phyloP scores from a whole-genome alignment of 495 filamentous ascomycete species.

The Daldinia concentrica region DNA sequence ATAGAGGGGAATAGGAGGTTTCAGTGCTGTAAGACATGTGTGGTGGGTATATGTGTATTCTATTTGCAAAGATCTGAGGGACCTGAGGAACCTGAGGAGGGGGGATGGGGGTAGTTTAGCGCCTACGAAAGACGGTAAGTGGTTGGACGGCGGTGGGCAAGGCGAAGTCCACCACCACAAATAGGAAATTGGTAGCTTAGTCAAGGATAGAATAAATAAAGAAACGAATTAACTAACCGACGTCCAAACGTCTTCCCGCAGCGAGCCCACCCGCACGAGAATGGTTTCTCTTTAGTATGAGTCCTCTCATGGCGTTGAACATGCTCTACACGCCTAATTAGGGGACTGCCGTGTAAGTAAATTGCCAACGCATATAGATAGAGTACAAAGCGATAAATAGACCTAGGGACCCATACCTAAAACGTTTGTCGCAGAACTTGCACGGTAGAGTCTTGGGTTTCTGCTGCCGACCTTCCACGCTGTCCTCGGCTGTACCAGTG shows the following conservation, averaged over 20 bases:
- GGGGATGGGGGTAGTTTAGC: constrained; percentile 37
- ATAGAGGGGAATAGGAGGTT: constrained; percentile 29
- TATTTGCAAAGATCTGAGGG: constrained; percentile 16
- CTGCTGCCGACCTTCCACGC: constrained; percentile 59
- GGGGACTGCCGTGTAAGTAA: constrained; percentile 46
- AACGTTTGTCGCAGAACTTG: constrained; percentile 64
- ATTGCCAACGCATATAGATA: constrained; percentile 55
- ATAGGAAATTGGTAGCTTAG: constrained; percentile 18
- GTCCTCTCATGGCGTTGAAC: constrained; percentile 69
- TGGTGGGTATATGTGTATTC: constrained; percentile 17
- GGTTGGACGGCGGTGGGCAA: constrained; percentile 37
- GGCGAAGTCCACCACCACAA: constrained; percentile 37
- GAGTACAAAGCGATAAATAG: constrained; percentile 44
- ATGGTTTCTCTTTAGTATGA: constrained; percentile 69
- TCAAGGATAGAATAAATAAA: constrained; percentile 27
- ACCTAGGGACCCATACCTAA: constrained; percentile 56
- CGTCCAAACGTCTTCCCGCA: constrained; percentile 68
- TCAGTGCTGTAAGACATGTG: constrained; percentile 29
- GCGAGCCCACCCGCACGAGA: constrained; percentile 60
- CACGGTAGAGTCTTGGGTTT: constrained; percentile 64
- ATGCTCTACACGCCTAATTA: constrained; percentile 66
- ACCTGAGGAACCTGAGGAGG: constrained; percentile 12
- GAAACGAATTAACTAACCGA: constrained; percentile 56
- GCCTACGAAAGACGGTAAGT: constrained; percentile 37
- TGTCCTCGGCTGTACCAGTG: constrained; percentile 54